Evolutionary conservation across 495 filamentous ascomycete genomes (phyloP).

Genomic region (Ascobolus immersus): DNA sequence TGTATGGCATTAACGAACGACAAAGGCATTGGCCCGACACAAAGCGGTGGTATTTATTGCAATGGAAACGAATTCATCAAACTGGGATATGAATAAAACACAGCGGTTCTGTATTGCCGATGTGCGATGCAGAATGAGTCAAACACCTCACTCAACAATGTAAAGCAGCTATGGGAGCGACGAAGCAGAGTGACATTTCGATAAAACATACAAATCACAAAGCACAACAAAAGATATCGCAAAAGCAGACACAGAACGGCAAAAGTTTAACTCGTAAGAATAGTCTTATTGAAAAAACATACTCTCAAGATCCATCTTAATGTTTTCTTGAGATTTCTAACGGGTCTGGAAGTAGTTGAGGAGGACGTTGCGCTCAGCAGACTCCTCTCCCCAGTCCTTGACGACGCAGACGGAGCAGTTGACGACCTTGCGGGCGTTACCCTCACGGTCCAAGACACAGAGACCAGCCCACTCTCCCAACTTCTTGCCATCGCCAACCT

Average conservation of each 20-base stretch:
- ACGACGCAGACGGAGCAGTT: conserved; percentile 99
- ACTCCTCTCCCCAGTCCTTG: conserved; percentile 98
- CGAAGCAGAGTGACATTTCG: too few species aligned
- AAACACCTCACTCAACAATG: too few species aligned
- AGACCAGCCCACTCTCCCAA: conserved; percentile 98
- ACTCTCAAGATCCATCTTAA: not conserved
- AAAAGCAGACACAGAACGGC: not conserved
- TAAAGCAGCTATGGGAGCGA: too few species aligned
- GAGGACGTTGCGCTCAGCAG: conserved; percentile 86
- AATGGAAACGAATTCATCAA: too few species aligned
- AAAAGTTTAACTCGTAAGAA: not conserved
- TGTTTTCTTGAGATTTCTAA: conserved; percentile 8
- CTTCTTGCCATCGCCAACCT: conserved; percentile 98
- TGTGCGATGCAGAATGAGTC: too few species aligned
- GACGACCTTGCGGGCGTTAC: conserved; percentile 97
- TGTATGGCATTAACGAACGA: too few species aligned
- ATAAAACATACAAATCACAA: too few species aligned
- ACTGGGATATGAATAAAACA: too few species aligned
- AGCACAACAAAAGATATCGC: too few species aligned
- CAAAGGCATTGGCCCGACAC: too few species aligned
- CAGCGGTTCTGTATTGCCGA: too few species aligned
- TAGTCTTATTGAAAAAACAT: conserved; percentile 1
- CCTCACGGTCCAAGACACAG: conserved; percentile 94
- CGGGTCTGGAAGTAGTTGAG: conserved; percentile 96
- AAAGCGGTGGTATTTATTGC: too few species aligned